Percentiles rank a stretch among this genome's conserved stretches.
phyloP scores from a whole-genome alignment of 352 stramenopile genomes.

The Phytophthora kernoviae region DNA sequence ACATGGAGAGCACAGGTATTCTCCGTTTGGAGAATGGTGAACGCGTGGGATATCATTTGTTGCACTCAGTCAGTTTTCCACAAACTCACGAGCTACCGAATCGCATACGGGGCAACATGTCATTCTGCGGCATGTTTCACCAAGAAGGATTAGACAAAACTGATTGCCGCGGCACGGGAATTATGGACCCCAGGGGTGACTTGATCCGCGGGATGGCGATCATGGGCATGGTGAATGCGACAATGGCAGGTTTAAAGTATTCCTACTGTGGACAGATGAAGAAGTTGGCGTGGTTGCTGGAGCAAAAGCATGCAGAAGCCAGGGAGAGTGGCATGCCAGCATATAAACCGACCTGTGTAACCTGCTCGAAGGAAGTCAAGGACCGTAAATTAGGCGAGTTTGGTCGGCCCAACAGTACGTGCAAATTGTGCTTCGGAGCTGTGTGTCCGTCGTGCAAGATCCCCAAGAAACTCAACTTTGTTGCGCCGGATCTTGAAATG shows the following conservation, averaged over 20 bases:
- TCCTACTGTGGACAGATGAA: constrained; percentile 22
- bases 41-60: constrained; percentile 25
- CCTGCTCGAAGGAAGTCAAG: constrained; percentile 6
- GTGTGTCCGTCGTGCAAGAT: constrained; percentile 6
- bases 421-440: constrained; percentile 6
- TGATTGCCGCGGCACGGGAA: constrained; percentile 15
- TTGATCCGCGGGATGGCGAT: constrained; percentile 19
- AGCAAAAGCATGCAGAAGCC: constrained; percentile 1
- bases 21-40: constrained; percentile 15
- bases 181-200: constrained; percentile 25
- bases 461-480: constrained; percentile 5
- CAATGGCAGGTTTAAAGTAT: constrained; percentile 11
- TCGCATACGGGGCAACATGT: constrained; percentile 43
- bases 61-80: constrained; percentile 29
- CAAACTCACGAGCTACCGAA: constrained; percentile 22
- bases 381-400: constrained; percentile 2
- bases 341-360: neutral
- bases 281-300: constrained; percentile 17
- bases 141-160: constrained; percentile 17
- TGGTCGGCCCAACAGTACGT: constrained; percentile 5
- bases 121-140: constrained; percentile 40
- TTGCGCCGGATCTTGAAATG: constrained; percentile 4
- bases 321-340: neutral
- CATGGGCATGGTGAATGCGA: neutral
- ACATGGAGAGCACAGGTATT: constrained; percentile 23